A percentile compares a stretch with the other conserved stretches of the same genome.
Conservation (phyloP, 495 filamentous ascomycete genomes). For the Extremus antarcticus region DNA sequence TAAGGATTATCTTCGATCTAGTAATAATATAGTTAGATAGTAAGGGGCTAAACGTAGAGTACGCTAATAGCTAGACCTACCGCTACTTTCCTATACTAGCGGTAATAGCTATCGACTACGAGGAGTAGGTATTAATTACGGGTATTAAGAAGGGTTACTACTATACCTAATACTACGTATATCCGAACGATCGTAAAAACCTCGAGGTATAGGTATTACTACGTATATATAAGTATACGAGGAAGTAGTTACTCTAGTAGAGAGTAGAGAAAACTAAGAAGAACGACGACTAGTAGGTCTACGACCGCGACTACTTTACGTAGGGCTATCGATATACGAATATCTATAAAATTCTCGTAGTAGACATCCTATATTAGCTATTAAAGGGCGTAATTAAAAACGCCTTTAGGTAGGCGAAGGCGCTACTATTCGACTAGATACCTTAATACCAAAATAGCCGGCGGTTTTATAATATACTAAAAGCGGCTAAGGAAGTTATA, state of each 20-base stretch:
- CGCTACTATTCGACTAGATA: background rate
- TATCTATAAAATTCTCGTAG: conserved; percentile 6
- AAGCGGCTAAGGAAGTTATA: background rate
- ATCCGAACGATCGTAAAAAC: background rate
- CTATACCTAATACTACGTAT: conserved; percentile 7
- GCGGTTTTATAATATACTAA: background rate
- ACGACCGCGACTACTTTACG: background rate
- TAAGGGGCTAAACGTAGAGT: background rate
- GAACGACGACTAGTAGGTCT: background rate
- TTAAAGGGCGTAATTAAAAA: conserved; percentile 1
- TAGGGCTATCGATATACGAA: conserved; percentile 2
- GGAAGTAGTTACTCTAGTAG: background rate
- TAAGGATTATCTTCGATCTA: background rate
- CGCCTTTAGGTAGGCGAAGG: background rate
- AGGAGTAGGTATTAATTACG: conserved; percentile 7
- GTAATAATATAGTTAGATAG: background rate
- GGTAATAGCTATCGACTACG: conserved; percentile 4
- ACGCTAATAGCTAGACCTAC: background rate
- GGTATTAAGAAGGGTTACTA: background rate
- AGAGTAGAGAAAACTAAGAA: background rate
- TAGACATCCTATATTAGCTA: conserved; percentile 8
- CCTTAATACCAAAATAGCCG: background rate
- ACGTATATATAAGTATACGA: background rate
- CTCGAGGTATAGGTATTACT: background rate
- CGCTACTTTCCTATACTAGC: background rate